phyloP scores from a whole-genome alignment of 106 monocot species.

The Dioscorea zingiberensis region DNA sequence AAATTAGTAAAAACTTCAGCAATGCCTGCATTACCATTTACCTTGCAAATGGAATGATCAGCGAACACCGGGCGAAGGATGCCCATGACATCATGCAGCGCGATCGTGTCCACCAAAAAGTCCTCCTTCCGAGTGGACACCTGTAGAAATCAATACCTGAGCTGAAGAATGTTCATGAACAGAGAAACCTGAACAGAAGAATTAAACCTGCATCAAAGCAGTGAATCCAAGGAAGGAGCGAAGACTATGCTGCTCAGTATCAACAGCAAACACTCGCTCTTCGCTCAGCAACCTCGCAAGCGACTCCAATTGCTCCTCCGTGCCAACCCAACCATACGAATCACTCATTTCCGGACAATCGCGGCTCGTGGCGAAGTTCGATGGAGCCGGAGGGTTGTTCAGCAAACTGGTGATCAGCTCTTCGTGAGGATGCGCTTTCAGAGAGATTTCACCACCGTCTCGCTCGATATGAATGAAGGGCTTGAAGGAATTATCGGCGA shows the following conservation, averaged over 20 bases:
- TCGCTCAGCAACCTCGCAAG: slow-evolving; percentile 41
- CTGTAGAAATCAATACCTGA: slow-evolving; percentile 17
- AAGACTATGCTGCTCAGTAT: slow-evolving; percentile 94
- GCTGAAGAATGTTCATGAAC: neutral
- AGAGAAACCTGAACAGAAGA: neutral
- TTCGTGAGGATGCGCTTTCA: slow-evolving; percentile 62
- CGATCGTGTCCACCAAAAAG: slow-evolving; percentile 87
- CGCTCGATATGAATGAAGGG: slow-evolving; percentile 26
- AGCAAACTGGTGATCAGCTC: slow-evolving; percentile 26
- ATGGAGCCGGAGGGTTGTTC: slow-evolving; percentile 15
- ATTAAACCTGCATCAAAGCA: slow-evolving; percentile 78
- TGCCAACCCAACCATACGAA: slow-evolving; percentile 50
- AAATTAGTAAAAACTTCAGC: too few species aligned
- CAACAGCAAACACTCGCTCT: slow-evolving; percentile 70
- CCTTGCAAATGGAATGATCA: slow-evolving; percentile 86
- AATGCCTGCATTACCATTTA: neutral
- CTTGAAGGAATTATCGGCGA: slow-evolving; percentile 28
- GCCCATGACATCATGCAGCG: slow-evolving; percentile 79
- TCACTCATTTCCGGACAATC: slow-evolving; percentile 4
- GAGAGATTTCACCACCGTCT: slow-evolving; percentile 26
- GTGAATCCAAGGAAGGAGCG: slow-evolving; percentile 89
- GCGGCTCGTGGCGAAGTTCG: slow-evolving; percentile 1
- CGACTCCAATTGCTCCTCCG: slow-evolving; percentile 43
- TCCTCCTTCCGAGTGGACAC: slow-evolving; percentile 83
- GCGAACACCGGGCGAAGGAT: slow-evolving; percentile 70